A percentile compares a stretch with the other conserved stretches of the same genome.
These are phyloP conservation scores for Lodderomyces beijingensis DNA, from an alignment of 1,139 yeast genomes.

Conservation along the genomic window DNA sequence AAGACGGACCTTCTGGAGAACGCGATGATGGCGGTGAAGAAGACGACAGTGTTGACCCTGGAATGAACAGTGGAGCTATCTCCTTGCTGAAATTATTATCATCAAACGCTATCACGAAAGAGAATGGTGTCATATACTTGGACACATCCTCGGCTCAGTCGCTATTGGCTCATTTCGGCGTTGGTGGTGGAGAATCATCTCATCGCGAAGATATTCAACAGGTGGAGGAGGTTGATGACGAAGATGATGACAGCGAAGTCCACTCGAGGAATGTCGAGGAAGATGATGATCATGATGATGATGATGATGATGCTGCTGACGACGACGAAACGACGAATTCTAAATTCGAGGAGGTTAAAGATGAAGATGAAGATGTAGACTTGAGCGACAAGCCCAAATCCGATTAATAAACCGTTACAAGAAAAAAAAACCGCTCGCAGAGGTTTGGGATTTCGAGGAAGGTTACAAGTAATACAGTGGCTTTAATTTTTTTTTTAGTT, in stretches of 20 bases:
- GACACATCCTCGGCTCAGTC: slow-evolving; percentile 49
- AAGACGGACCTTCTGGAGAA: slow-evolving; percentile 1
- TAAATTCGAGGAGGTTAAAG: slow-evolving; percentile 7
- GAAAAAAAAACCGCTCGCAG: too few relatives aligned
- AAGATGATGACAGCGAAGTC: slow-evolving; percentile 7
- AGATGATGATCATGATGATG: too few relatives aligned
- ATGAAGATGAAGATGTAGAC: slow-evolving; percentile 1
- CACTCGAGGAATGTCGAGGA: slow-evolving; percentile 5
- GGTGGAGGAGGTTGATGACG: slow-evolving; percentile 19
- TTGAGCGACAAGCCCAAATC: background rate
- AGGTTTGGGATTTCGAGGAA: too few relatives aligned
- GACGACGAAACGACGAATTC: slow-evolving; percentile 8
- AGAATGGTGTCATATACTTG: slow-evolving; percentile 53
- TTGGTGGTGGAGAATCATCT: slow-evolving; percentile 13
- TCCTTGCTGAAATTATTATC: slow-evolving; percentile 51
- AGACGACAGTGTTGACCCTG: slow-evolving; percentile 16
- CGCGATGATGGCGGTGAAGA: slow-evolving; percentile 21
- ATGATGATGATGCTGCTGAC: too few relatives aligned
- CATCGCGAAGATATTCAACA: slow-evolving; percentile 26
- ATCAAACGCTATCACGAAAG: slow-evolving; percentile 49
- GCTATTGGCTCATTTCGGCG: slow-evolving; percentile 47
- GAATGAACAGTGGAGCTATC: slow-evolving; percentile 38
- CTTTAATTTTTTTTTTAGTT: too few relatives aligned
- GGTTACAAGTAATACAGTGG: too few relatives aligned
- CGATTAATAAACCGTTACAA: too few relatives aligned